Conservation (phyloP, 768 basidiomycete species). For the Auricularia heimuer region DNA sequence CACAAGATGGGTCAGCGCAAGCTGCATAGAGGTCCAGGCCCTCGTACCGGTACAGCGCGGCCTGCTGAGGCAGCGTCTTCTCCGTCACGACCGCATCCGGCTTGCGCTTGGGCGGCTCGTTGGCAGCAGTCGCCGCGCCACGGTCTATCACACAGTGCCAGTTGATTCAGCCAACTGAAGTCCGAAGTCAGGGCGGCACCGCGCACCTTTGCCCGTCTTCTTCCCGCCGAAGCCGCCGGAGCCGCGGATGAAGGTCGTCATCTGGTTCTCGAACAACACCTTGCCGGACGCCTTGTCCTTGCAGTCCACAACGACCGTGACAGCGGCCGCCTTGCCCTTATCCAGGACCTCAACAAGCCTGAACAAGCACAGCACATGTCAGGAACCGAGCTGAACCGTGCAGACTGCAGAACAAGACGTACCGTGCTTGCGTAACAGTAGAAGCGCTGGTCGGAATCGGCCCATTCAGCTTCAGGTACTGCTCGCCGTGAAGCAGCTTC, state of each 20-base stretch:
- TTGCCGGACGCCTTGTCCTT: conserved; percentile 70
- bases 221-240: conserved; percentile 95
- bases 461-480: conserved; percentile 79
- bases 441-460: conserved; percentile 80
- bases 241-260: conserved; percentile 86
- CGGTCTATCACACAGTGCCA: conserved; percentile 47
- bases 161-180: not conserved
- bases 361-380: not conserved
- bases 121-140: conserved; percentile 76
- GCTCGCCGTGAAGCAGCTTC: conserved; percentile 96
- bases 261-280: conserved; percentile 84
- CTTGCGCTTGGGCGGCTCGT: conserved; percentile 67
- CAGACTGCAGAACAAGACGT: conserved; percentile 13
- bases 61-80: conserved; percentile 71
- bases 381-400: not conserved
- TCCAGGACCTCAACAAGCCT: conserved; percentile 75
- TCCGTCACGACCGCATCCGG: conserved; percentile 88
- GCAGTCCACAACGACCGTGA: conserved; percentile 70
- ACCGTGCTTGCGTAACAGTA: conserved; percentile 67
- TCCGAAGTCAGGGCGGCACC: not conserved
- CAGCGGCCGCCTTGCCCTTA: conserved; percentile 90
- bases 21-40: not conserved
- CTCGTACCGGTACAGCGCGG: conserved; percentile 79
- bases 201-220: conserved; percentile 65
- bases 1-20: conserved; percentile 3